Conservation (phyloP, 2,329 filamentous ascomycete species). For the Cephalotrichum gorgonifer region DNA sequence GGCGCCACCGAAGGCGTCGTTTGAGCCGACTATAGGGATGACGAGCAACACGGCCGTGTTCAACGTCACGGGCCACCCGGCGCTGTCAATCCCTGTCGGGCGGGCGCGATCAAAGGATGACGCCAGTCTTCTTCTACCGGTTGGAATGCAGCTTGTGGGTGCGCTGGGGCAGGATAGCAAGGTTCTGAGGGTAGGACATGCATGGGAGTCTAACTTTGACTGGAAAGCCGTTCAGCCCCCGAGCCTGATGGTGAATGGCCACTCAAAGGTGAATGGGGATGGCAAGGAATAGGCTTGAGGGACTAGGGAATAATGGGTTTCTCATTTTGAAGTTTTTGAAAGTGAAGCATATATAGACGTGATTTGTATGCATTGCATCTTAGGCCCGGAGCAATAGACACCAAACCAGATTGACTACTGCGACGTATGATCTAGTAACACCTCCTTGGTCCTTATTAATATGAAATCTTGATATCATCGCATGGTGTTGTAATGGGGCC, state of each 20-base stretch:
- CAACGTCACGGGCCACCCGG: conserved; percentile 47
- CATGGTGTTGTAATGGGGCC: too few species aligned
- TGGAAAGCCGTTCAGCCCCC: conserved; percentile 23
- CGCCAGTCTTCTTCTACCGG: conserved; percentile 27
- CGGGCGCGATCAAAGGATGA: conserved; percentile 29
- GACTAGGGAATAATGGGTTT: too few species aligned
- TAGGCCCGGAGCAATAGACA: too few species aligned
- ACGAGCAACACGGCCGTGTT: conserved; percentile 47
- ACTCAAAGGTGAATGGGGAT: background rate
- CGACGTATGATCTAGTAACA: too few species aligned
- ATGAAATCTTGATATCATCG: too few species aligned
- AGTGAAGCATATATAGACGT: too few species aligned
- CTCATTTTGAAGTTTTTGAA: too few species aligned
- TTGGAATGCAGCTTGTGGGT: conserved; percentile 46
- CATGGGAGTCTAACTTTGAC: conserved; percentile 33
- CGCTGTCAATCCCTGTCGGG: conserved; percentile 39
- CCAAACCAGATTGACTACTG: too few species aligned
- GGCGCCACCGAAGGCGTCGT: conserved; percentile 30
- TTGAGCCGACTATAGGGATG: conserved; percentile 40
- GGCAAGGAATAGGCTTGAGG: background rate
- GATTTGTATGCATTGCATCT: too few species aligned
- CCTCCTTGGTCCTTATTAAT: too few species aligned
- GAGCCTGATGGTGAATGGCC: background rate
- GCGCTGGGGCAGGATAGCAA: conserved; percentile 38
- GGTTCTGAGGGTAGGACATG: conserved; percentile 30